Conservation (phyloP, 2,329 filamentous ascomycete species). For the Fusarium acutatum region DNA sequence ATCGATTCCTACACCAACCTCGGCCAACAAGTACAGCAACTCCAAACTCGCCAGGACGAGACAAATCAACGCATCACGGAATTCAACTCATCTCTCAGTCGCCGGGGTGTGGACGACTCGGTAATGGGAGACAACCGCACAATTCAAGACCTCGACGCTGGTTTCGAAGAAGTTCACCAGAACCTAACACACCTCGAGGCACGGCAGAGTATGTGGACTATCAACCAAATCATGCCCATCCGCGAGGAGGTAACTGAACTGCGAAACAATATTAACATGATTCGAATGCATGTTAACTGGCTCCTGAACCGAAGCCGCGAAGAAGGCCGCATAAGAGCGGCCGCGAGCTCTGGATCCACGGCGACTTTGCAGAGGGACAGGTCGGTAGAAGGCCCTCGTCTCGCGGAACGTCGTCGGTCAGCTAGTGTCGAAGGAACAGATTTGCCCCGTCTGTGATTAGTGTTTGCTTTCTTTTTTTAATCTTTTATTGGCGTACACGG, state of each 20-base stretch:
- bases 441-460: constrained; percentile 48
- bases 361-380: constrained; percentile 46
- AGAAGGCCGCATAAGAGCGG: constrained; percentile 53
- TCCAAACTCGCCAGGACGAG: constrained; percentile 48
- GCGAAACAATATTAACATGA: constrained; percentile 64
- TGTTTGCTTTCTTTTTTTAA: not conserved
- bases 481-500: constrained; percentile 27
- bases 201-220: constrained; percentile 67
- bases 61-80: constrained; percentile 45
- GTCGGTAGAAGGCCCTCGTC: constrained; percentile 37
- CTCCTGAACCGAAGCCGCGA: constrained; percentile 62
- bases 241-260: constrained; percentile 70
- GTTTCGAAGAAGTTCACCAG: constrained; percentile 65
- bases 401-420: constrained; percentile 50
- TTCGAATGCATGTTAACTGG: constrained; percentile 68
- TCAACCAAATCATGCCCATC: constrained; percentile 69
- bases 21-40: constrained; percentile 47
- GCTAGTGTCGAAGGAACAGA: constrained; percentile 49
- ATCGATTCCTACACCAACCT: constrained; percentile 54
- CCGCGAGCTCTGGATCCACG: constrained; percentile 47
- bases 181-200: constrained; percentile 67
- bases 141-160: constrained; percentile 54
- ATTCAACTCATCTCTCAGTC: constrained; percentile 56
- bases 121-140: constrained; percentile 59
- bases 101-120: constrained; percentile 44